Conservation (phyloP, 257 asterid species). For the Nicotiana benthamiana region DNA sequence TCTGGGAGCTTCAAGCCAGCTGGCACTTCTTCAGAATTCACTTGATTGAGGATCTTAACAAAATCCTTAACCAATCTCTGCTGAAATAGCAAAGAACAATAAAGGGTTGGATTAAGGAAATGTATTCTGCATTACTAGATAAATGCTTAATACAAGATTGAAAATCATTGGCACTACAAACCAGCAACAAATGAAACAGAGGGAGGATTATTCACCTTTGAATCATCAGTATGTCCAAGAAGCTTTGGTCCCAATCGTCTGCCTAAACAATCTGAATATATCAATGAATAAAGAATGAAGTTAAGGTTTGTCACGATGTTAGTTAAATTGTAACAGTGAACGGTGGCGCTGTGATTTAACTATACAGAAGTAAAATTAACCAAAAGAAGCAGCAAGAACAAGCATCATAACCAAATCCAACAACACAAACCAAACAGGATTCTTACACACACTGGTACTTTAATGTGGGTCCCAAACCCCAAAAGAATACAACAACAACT, state of each 20-base stretch:
- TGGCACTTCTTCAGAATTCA: conserved; percentile 80
- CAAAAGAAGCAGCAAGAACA: conserved; percentile 5
- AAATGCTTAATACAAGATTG: background rate
- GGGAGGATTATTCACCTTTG: conserved; percentile 55
- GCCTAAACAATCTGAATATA: conserved; percentile 89
- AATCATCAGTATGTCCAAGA: conserved; percentile 83
- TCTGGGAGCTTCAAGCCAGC: conserved; percentile 80
- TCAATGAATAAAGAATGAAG: background rate
- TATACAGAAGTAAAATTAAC: background rate
- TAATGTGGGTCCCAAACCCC: background rate
- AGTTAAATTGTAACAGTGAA: background rate
- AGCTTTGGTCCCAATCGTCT: conserved; percentile 94
- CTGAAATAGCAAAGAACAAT: conserved; percentile 20
- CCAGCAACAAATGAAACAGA: background rate
- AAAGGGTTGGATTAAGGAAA: background rate
- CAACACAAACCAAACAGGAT: background rate
- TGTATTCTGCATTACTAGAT: background rate
- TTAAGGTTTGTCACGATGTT: background rate
- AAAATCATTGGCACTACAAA: background rate
- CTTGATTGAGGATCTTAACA: conserved; percentile 86
- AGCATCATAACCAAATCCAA: background rate
- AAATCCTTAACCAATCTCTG: conserved; percentile 90
- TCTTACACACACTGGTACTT: background rate
- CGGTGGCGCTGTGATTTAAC: background rate
- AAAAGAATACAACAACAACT: no score